phyloP scores from a whole-genome alignment of 2,329 filamentous ascomycete genomes.

The Clathrospora elynae region DNA sequence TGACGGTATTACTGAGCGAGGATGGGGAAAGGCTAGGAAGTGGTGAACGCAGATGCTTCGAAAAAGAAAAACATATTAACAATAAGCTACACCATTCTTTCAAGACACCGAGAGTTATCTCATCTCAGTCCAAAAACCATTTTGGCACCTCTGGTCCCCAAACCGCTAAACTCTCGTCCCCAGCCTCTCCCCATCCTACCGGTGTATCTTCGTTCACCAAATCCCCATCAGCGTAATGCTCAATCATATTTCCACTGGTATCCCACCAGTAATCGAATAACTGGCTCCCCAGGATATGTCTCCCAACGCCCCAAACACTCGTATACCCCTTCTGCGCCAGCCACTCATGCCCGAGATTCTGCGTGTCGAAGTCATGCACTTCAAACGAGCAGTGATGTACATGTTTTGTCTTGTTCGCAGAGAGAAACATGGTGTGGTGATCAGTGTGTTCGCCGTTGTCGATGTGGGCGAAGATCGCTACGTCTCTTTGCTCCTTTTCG shows the following conservation, averaged over 20 bases:
- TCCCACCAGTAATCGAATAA: constrained; percentile 78
- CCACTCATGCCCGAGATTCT: constrained; percentile 73
- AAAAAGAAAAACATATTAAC: no score
- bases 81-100: neutral
- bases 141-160: constrained; percentile 51
- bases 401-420: constrained; percentile 50
- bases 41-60: no score
- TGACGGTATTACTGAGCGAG: constrained; percentile 14
- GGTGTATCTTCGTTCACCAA: constrained; percentile 63
- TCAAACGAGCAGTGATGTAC: constrained; percentile 73
- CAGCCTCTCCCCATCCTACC: constrained; percentile 49
- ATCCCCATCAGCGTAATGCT: constrained; percentile 75
- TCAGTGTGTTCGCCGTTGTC: constrained; percentile 60
- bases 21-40: constrained; percentile 19
- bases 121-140: constrained; percentile 43
- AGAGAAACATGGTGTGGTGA: constrained; percentile 63
- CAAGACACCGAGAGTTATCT: neutral
- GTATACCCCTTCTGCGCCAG: constrained; percentile 65
- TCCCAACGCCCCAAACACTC: constrained; percentile 72
- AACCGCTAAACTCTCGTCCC: constrained; percentile 50
- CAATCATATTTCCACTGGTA: constrained; percentile 65
- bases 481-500: constrained; percentile 43
- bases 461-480: constrained; percentile 60
- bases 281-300: constrained; percentile 72
- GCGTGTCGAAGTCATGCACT: constrained; percentile 71